Percentiles rank a stretch among this genome's conserved stretches.
phyloP scores from a whole-genome alignment of 164 flowering plant species.

The Vitis cinerea region DNA sequence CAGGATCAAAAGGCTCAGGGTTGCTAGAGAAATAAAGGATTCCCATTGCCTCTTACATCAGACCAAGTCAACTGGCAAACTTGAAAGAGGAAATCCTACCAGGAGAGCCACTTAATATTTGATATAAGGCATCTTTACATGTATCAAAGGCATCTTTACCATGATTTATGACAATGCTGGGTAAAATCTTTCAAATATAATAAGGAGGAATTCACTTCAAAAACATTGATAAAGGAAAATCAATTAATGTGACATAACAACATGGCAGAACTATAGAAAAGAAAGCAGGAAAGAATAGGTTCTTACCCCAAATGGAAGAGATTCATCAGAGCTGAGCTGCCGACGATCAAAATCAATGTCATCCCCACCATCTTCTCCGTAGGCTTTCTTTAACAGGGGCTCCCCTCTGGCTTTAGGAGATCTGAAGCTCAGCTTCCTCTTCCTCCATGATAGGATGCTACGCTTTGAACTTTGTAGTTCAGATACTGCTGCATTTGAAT shows the following conservation, averaged over 20 bases:
- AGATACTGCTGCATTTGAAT: conserved; percentile 32
- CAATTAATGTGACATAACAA: neutral
- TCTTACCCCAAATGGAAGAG: conserved; percentile 60
- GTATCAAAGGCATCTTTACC: too few species aligned
- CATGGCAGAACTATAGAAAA: neutral
- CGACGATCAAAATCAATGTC: conserved; percentile 97
- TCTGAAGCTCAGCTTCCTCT: conserved; percentile 87
- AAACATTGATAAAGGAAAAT: neutral
- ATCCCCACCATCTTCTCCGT: conserved; percentile 99
- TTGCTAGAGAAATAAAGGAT: too few species aligned
- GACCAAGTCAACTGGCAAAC: too few species aligned
- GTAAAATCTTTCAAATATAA: too few species aligned
- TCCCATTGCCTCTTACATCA: too few species aligned
- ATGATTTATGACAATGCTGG: too few species aligned
- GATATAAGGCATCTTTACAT: too few species aligned
- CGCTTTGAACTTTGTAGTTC: conserved; percentile 67
- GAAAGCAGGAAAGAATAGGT: neutral
- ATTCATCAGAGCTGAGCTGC: conserved; percentile 92
- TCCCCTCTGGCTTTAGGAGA: conserved; percentile 95
- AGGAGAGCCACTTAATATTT: too few species aligned
- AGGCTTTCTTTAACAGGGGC: conserved; percentile 83
- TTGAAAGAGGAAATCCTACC: too few species aligned
- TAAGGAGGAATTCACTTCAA: neutral
- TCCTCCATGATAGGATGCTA: conserved; percentile 89
- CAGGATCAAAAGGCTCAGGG: too few species aligned